A percentile compares a stretch with the other conserved stretches of the same genome.
Evolutionary conservation across 345 rosid species (phyloP).

Genomic region (Euphorbia peplus): DNA sequence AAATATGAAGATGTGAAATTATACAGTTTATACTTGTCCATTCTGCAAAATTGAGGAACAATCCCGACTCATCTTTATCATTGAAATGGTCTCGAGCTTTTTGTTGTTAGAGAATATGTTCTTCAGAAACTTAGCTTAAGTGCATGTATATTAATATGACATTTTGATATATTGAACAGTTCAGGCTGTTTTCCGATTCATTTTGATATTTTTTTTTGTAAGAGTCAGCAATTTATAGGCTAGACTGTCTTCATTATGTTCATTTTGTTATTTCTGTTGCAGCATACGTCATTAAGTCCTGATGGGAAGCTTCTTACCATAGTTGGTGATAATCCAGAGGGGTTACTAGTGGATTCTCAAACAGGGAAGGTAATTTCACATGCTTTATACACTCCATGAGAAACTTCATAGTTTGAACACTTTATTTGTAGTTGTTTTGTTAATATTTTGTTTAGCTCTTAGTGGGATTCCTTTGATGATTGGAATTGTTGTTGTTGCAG

Average conservation of each 20-base stretch:
- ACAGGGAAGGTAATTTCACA: conserved; percentile 43
- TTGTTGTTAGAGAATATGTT: too few relatives aligned
- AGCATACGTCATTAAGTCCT: conserved; percentile 54
- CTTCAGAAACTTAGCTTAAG: too few relatives aligned
- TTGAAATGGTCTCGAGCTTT: too few relatives aligned
- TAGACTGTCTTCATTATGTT: not conserved
- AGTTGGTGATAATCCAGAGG: conserved; percentile 53
- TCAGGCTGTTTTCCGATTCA: not conserved
- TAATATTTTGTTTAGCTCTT: not conserved
- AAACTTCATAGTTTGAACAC: conserved; percentile 2
- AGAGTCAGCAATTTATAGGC: too few relatives aligned
- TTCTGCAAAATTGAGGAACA: too few relatives aligned
- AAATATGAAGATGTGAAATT: not conserved
- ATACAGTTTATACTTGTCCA: too few relatives aligned
- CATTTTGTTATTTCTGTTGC: conserved; percentile 6
- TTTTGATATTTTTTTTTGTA: too few relatives aligned
- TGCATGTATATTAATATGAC: not conserved
- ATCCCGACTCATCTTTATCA: too few relatives aligned
- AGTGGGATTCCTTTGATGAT: conserved; percentile 6
- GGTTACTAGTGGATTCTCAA: conserved; percentile 45
- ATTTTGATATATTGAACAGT: conserved; percentile 1
- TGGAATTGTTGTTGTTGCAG: conserved; percentile 31
- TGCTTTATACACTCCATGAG: not conserved
- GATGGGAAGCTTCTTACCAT: conserved; percentile 48
- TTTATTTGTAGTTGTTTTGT: not conserved